Evolutionary conservation across 192 early-diverging fungal genomes (phyloP).

Genomic region (Coemansia sp.): DNA sequence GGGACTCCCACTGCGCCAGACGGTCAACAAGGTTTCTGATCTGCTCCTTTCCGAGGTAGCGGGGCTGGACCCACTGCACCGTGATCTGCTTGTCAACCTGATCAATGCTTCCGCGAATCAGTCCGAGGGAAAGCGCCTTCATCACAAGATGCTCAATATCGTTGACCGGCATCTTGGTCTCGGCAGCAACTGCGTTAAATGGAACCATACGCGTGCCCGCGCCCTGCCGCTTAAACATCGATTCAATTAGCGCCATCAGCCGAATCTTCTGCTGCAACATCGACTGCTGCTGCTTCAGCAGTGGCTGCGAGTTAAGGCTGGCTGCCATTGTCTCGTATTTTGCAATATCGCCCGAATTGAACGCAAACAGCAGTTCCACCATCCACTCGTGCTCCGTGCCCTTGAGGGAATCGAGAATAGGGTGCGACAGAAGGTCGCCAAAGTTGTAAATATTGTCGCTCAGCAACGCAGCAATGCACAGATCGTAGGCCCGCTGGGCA

Average conservation of each 20-base stretch:
- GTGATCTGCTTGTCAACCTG: constrained; percentile 88
- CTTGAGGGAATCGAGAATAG: constrained; percentile 48
- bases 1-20: constrained; percentile 83
- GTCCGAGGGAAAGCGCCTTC: constrained; percentile 92
- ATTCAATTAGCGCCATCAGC: constrained; percentile 95
- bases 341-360: constrained; percentile 93
- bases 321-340: constrained; percentile 79
- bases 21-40: constrained; percentile 81
- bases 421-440: constrained; percentile 85
- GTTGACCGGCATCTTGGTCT: constrained; percentile 60
- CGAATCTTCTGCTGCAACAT: constrained; percentile 95
- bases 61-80: constrained; percentile 98
- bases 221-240: constrained; percentile 79
- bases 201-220: constrained; percentile 71
- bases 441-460: constrained; percentile 99
- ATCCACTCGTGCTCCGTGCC: constrained; percentile 87
- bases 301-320: constrained; percentile 75
- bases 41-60: constrained; percentile 89
- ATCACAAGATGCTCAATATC: constrained; percentile 97
- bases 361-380: constrained; percentile 79
- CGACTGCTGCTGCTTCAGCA: constrained; percentile 73
- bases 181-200: constrained; percentile 79
- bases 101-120: constrained; percentile 94
- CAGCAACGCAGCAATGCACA: constrained; percentile 86
- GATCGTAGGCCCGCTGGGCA: constrained; percentile 87